These are phyloP conservation scores for Leptographium radiaticola DNA, from an alignment of 2,329 filamentous ascomycete species.

Conservation along the genomic window DNA sequence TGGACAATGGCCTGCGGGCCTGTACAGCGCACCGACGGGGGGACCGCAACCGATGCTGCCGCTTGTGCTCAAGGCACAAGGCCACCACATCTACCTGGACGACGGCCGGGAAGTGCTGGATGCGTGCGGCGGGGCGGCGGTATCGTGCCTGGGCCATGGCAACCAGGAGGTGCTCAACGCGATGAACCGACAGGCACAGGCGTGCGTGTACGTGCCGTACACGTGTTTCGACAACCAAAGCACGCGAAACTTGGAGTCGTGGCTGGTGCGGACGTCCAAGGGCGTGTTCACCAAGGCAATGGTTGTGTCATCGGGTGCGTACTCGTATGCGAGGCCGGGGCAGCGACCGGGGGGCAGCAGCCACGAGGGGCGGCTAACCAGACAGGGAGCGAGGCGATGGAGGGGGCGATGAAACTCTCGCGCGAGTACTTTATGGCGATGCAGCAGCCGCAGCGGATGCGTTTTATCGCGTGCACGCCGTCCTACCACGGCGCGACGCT, in stretches of 20 bases:
- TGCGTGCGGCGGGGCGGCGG: conserved; percentile 59
- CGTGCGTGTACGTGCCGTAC: conserved; percentile 18
- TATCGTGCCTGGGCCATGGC: conserved; percentile 57
- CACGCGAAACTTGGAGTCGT: conserved; percentile 31
- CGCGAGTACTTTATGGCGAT: conserved; percentile 51
- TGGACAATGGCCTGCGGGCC: too few species aligned
- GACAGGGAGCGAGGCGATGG: conserved; percentile 54
- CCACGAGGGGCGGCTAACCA: background rate
- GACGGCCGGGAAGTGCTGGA: conserved; percentile 51
- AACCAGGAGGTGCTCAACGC: conserved; percentile 47
- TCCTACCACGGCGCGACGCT: conserved; percentile 61
- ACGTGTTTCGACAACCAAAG: conserved; percentile 40
- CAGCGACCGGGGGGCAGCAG: too few species aligned
- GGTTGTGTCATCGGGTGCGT: conserved; percentile 22
- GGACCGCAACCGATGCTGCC: background rate
- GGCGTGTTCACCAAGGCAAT: conserved; percentile 24
- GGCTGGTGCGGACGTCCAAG: conserved; percentile 24
- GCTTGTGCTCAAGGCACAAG: background rate
- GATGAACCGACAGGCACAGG: conserved; percentile 35
- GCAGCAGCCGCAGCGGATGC: conserved; percentile 36
- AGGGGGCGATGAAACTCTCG: conserved; percentile 54
- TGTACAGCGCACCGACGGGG: too few species aligned
- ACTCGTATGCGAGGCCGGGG: background rate
- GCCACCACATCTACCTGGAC: conserved; percentile 4
- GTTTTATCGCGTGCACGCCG: conserved; percentile 52